Conservation (phyloP, 1,284 basidiomycete species). For the Gymnopus androsaceus region DNA sequence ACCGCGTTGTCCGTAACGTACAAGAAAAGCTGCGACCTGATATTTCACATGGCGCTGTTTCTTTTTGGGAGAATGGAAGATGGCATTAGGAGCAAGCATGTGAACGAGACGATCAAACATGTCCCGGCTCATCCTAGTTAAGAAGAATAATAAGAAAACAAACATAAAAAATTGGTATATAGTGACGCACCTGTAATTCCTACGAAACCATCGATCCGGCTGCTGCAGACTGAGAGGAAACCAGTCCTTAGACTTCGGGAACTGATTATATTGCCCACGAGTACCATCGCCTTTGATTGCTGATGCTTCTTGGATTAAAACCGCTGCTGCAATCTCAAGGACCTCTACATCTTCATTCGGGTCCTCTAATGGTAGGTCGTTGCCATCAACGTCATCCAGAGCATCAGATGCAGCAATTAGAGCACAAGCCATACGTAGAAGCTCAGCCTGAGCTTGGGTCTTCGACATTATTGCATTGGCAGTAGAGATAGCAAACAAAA, state of each 20-base stretch:
- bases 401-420: background rate
- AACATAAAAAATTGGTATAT: background rate
- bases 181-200: constrained; percentile 16
- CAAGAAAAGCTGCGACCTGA: constrained; percentile 20
- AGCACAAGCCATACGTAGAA: background rate
- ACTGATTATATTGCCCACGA: constrained; percentile 12
- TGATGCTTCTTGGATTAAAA: constrained; percentile 4
- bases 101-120: constrained; percentile 18
- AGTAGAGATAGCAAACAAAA: background rate
- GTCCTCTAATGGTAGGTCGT: background rate
- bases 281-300: constrained; percentile 13
- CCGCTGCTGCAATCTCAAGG: constrained; percentile 9
- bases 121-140: constrained; percentile 13
- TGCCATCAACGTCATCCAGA: background rate
- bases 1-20: constrained; percentile 16
- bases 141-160: background rate
- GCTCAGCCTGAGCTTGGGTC: background rate
- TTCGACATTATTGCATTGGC: background rate
- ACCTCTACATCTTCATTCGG: background rate
- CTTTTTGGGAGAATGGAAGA: constrained; percentile 19
- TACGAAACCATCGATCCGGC: constrained; percentile 20
- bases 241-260: constrained; percentile 16
- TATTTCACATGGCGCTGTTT: constrained; percentile 22
- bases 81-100: constrained; percentile 14
- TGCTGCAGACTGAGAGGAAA: constrained; percentile 16